Evolutionary conservation across 202 grass and related monocot genomes (phyloP).

Genomic region (Setaria italica): DNA sequence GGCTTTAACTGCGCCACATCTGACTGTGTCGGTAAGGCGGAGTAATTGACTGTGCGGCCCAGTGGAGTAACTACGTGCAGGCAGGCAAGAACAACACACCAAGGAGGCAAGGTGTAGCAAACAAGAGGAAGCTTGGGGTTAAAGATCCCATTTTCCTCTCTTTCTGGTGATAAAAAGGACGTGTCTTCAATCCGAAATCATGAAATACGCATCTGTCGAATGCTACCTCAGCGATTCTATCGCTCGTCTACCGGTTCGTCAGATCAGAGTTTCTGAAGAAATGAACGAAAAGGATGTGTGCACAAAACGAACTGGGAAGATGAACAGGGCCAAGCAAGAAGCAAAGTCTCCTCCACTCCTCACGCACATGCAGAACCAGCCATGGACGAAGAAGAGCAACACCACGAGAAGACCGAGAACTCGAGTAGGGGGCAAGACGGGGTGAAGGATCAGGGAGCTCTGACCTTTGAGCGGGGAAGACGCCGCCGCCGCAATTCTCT

Average conservation of each 20-base stretch:
- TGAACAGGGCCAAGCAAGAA: neutral
- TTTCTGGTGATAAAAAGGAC: neutral
- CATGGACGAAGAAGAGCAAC: neutral
- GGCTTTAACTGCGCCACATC: slow-evolving; percentile 43
- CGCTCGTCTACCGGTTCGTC: neutral
- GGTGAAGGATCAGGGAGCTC: slow-evolving; percentile 42
- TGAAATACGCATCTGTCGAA: neutral
- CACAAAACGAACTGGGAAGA: slow-evolving; percentile 13
- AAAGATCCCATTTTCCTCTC: neutral
- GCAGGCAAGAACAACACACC: slow-evolving; percentile 36
- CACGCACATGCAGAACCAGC: slow-evolving; percentile 35
- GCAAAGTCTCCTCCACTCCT: neutral
- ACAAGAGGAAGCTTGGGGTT: neutral
- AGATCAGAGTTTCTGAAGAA: slow-evolving; percentile 30
- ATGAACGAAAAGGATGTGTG: neutral
- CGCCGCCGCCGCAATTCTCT: slow-evolving; percentile 40
- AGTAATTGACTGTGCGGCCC: slow-evolving; percentile 48
- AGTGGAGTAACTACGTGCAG: slow-evolving; percentile 49
- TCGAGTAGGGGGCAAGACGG: neutral
- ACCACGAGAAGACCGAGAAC: neutral
- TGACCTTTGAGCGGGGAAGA: slow-evolving; percentile 13
- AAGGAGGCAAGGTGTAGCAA: slow-evolving; percentile 9
- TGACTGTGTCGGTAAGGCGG: slow-evolving; percentile 20
- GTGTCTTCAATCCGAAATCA: neutral
- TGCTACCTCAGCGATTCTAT: neutral